Base-by-base conservation (phyloP, 768 basidiomycete species). In the Mycena epipterygia region DNA sequence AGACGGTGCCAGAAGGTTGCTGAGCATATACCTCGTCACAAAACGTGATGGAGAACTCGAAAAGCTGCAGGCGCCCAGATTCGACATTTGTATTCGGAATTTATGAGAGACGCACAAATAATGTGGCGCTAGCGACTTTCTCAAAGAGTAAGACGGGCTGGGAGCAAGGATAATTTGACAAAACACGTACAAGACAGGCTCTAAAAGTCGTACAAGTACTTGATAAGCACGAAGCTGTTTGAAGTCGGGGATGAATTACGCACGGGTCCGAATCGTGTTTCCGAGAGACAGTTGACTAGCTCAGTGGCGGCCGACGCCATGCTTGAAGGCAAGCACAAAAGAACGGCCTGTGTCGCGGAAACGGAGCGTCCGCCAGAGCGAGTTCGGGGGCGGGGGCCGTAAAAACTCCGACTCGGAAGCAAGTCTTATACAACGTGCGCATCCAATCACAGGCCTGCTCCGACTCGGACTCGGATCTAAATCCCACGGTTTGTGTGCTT, bases 31-130 rank as follows among this genome's bases (percentile, higher is more conserved):
- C 69, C 52, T 71, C 69, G 42, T 61, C 64, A 21, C 27, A 37
- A 30, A 71, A 65, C 5, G 69, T 71, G n/a, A 71, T 8, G 21
- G 48, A 44, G 33, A 66, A 71, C 19, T 71, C 69, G 52, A 53
- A 71, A 27, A 71, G 30, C 64, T 71, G 49, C 5, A 56, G 11
- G 35, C 11, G 33, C 30, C 37, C 37, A n/a, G 39, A 33, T 6
- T 33, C 19, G 55, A 52, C 7, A 33, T 13, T 37, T 23, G 37
- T 41, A 7, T 19, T 5, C 21, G 42, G 12, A 16, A 30, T 35
- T 5, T n/a, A 25, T 7, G 11, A 23, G 39, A 35, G 19, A 70
- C 62, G 29, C 29, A 70, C 68, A 60, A 70, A 70, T 46, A 71
- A 57, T 8, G 69, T 41, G 3, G 64, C 69, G 58, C 69, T 71